A percentile compares a stretch with the other conserved stretches of the same genome.
Evolutionary conservation across 1,139 yeast species (phyloP).

Genomic region (Pichia sp.): DNA sequence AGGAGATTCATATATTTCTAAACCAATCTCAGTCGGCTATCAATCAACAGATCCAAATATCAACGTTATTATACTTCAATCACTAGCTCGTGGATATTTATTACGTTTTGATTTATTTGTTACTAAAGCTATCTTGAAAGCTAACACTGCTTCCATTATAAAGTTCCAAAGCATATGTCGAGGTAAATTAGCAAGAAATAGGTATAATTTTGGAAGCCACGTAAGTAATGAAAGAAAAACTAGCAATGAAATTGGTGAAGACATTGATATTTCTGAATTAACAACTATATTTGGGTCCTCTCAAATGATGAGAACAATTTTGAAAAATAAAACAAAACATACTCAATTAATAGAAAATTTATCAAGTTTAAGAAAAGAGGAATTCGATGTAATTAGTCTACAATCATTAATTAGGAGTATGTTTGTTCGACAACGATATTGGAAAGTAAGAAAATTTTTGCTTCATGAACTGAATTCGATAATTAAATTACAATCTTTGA

Average conservation of each 20-base stretch:
- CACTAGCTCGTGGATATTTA: slow-evolving; percentile 60
- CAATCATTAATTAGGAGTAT: slow-evolving; percentile 34
- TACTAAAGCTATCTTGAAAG: slow-evolving; percentile 50
- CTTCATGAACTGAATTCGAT: slow-evolving; percentile 18
- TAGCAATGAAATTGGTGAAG: slow-evolving; percentile 1
- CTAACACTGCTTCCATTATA: slow-evolving; percentile 45
- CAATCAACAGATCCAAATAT: no score
- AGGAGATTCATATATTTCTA: neutral
- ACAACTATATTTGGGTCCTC: slow-evolving; percentile 16
- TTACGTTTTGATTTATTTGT: slow-evolving; percentile 59
- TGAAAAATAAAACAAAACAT: slow-evolving; percentile 21
- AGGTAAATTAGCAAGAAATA: slow-evolving; percentile 23
- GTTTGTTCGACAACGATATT: slow-evolving; percentile 18
- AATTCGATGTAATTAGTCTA: slow-evolving; percentile 23
- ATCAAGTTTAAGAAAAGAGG: slow-evolving; percentile 19
- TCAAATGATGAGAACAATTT: slow-evolving; percentile 14
- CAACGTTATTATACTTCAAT: slow-evolving; percentile 39
- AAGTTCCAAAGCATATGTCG: slow-evolving; percentile 33
- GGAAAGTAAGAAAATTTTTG: slow-evolving; percentile 17
- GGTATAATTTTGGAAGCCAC: slow-evolving; percentile 10
- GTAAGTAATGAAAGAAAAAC: slow-evolving; percentile 13
- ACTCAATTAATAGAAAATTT: slow-evolving; percentile 18
- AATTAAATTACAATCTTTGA: slow-evolving; percentile 27
- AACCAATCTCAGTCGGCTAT: neutral
- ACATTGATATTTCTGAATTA: neutral